Evolutionary conservation across 2,329 filamentous ascomycete species (phyloP), one percentile per base, ranked within the genome.

Genomic region (Westerdykella aurantiaca): DNA sequence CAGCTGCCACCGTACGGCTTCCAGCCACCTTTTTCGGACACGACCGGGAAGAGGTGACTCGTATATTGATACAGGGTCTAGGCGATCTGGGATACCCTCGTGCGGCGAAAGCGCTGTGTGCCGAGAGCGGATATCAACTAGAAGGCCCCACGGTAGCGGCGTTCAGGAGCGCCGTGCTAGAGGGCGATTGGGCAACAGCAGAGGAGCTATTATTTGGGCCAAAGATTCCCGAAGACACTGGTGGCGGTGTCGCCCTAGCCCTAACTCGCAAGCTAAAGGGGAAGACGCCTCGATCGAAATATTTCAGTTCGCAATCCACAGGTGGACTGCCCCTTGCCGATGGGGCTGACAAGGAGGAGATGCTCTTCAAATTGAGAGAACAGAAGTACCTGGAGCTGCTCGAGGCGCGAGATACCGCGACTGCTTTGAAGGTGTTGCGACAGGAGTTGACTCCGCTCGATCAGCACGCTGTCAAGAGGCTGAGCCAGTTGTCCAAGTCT

Each of bases 351-450:
- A 78, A 78, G 45, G 81, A 84, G 53, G 76, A 85, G 41, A 91
- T 98, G 85, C 78, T 84, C 38, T 96, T 97, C 66, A 83, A 83
- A 73, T 74, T 98, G 57, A 80, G 91, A 51, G 86, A 95, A 63
- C 93, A 98, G 64, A 97, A 97, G 66, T 98, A 91, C 58, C 74
- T 98, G 23, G 93, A 98, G 70, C 72, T 95, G 7, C 72, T 98
- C 35, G 90, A 97, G 65, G 74, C 76, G 57, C 76, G 82, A 53
- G 83, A 96, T 56, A 79, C 87, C 7, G 77, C 77, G 12, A 76
- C 78, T 41, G 93, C 91, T 6, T 74, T 98, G 45, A 76, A 77
- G 58, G 88, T 96, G n/a, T 76, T 98, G 37, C 82, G 93, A 16
- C 82, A 81, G 50, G 91, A 98, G 71, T 72, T 98, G 43, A 93